A percentile compares a stretch with the other conserved stretches of the same genome.
Evolutionary conservation across 371 early-diverging fungal genomes (phyloP).

Genomic region (Lichtheimia ramosa): DNA sequence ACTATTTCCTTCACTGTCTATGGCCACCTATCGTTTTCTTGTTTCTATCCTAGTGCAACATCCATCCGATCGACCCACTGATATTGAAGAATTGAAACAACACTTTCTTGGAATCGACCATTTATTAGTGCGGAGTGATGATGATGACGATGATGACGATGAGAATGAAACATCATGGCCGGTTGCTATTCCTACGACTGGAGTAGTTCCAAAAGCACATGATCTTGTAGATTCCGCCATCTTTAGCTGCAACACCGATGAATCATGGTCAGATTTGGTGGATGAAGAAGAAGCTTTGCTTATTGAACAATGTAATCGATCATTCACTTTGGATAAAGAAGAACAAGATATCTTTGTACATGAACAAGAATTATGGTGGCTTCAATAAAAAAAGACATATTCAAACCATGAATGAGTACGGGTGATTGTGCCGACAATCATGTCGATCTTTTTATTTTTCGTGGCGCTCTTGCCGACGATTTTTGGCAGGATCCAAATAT

Average conservation of each 20-base stretch:
- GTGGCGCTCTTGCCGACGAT: not conserved
- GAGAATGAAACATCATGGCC: slow-evolving; percentile 15
- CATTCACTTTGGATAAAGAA: slow-evolving; percentile 11
- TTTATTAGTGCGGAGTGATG: slow-evolving; percentile 31
- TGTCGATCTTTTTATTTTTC: slow-evolving; percentile 10
- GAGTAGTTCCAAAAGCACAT: slow-evolving; percentile 22
- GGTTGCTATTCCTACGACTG: slow-evolving; percentile 35
- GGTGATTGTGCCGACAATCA: no score
- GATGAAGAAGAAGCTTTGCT: no score
- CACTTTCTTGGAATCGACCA: slow-evolving; percentile 29
- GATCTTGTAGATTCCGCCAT: slow-evolving; percentile 39
- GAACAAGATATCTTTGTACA: slow-evolving; percentile 26
- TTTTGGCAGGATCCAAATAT: not conserved
- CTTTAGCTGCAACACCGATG: slow-evolving; percentile 23
- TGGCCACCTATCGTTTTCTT: slow-evolving; percentile 32
- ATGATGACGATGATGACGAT: slow-evolving; percentile 29
- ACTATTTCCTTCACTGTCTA: slow-evolving; percentile 47
- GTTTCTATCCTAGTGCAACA: slow-evolving; percentile 22
- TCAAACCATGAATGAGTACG: no score
- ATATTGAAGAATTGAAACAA: slow-evolving; percentile 32
- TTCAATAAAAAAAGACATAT: slow-evolving; percentile 2
- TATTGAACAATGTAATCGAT: no score
- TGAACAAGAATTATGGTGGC: slow-evolving; percentile 53
- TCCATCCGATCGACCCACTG: slow-evolving; percentile 30
- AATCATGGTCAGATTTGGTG: no score